Evolutionary conservation across 169 alveolate genomes (phyloP).

Genomic region (Plasmodium berghei): DNA sequence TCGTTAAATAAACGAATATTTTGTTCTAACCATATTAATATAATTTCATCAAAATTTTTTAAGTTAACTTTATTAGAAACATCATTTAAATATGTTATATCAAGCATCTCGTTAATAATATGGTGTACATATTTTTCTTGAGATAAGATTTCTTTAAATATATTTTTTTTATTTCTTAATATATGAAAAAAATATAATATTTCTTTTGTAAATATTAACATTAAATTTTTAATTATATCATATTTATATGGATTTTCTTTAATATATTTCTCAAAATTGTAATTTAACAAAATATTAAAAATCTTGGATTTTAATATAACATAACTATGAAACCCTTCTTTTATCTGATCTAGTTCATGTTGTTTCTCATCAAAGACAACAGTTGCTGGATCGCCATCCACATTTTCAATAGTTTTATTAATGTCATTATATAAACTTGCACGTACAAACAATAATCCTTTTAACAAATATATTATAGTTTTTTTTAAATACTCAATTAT

Average conservation of each 20-base stretch:
- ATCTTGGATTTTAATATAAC: slow-evolving; percentile 44
- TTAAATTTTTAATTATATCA: slow-evolving; percentile 53
- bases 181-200: slow-evolving; percentile 43
- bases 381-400: neutral
- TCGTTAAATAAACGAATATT: slow-evolving; percentile 43
- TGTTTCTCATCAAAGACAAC: slow-evolving; percentile 1
- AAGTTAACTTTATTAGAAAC: slow-evolving; percentile 24
- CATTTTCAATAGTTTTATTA: neutral
- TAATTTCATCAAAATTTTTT: slow-evolving; percentile 46
- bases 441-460: slow-evolving; percentile 30
- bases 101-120: slow-evolving; percentile 43
- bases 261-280: slow-evolving; percentile 15
- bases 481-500: slow-evolving; percentile 49
- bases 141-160: slow-evolving; percentile 49
- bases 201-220: slow-evolving; percentile 60
- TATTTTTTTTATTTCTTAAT: slow-evolving; percentile 41
- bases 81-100: slow-evolving; percentile 22
- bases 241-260: slow-evolving; percentile 55
- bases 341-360: slow-evolving; percentile 15
- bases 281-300: slow-evolving; percentile 38
- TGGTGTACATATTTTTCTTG: slow-evolving; percentile 44
- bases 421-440: neutral
- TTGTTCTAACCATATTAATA: slow-evolving; percentile 65
- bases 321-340: slow-evolving; percentile 47
- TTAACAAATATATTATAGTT: slow-evolving; percentile 30